These are phyloP conservation scores for Penicillium taxi DNA, from an alignment of 495 filamentous ascomycete genomes.

Conservation along the genomic window DNA sequence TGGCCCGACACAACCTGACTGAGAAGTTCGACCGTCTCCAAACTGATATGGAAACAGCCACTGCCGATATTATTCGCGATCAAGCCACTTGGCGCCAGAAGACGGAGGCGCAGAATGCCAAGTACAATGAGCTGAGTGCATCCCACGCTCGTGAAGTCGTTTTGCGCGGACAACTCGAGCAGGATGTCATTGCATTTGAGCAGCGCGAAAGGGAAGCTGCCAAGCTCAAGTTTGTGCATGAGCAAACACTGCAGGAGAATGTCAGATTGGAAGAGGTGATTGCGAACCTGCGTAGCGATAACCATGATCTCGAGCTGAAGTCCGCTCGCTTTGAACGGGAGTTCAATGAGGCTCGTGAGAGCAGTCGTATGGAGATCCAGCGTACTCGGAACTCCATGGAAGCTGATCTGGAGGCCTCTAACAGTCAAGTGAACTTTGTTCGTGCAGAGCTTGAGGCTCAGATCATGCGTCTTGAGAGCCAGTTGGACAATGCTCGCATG, in stretches of 20 bases:
- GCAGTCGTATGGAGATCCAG: conserved; percentile 65
- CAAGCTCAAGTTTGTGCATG: conserved; percentile 46
- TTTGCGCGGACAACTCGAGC: conserved; percentile 69
- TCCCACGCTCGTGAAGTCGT: conserved; percentile 68
- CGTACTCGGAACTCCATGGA: conserved; percentile 71
- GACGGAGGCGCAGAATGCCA: conserved; percentile 64
- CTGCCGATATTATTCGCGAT: conserved; percentile 68
- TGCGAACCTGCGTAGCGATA: conserved; percentile 58
- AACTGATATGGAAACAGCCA: conserved; percentile 72
- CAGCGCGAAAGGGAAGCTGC: conserved; percentile 62
- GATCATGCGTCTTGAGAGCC: conserved; percentile 54
- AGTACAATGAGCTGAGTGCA: conserved; percentile 71
- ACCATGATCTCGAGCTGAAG: conserved; percentile 50
- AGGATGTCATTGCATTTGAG: conserved; percentile 69
- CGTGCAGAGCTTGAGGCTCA: conserved; percentile 70
- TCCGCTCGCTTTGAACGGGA: conserved; percentile 72
- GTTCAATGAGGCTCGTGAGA: conserved; percentile 71
- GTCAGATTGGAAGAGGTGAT: conserved; percentile 56
- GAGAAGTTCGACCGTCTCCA: conserved; percentile 74
- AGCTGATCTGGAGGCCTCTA: conserved; percentile 69
- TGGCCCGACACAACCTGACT: conserved; percentile 67
- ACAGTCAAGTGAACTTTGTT: conserved; percentile 72
- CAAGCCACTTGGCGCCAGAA: conserved; percentile 65
- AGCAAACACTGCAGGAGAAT: conserved; percentile 48
- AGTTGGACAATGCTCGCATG: conserved; percentile 62